phyloP scores from a whole-genome alignment of 2,329 filamentous ascomycete genomes.

The Coniochaeta sp. region DNA sequence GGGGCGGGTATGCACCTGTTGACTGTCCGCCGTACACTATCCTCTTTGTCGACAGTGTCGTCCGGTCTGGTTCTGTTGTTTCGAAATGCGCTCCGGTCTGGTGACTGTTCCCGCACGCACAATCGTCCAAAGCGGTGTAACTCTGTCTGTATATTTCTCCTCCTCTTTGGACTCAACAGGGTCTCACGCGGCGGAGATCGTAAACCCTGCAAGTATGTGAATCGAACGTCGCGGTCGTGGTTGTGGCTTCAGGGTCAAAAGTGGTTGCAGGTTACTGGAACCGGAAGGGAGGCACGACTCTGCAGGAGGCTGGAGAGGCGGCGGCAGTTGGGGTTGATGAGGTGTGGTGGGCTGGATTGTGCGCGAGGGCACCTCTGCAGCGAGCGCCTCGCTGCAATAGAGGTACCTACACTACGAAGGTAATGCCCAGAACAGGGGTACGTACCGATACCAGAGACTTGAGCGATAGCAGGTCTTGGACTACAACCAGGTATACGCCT shows the following conservation, averaged over 20 bases:
- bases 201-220: no score
- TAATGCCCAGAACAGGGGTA: no score
- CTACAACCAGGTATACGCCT: background rate
- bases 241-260: background rate
- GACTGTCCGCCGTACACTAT: background rate
- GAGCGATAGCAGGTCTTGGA: background rate
- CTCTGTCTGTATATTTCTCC: background rate
- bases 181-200: background rate
- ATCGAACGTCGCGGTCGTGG: background rate
- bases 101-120: background rate
- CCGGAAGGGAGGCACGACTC: background rate
- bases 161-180: background rate
- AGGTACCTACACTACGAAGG: no score
- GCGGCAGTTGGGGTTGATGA: background rate
- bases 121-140: background rate
- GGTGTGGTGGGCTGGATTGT: background rate
- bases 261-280: background rate
- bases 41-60: background rate
- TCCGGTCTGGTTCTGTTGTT: background rate
- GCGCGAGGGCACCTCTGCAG: background rate
- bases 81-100: background rate
- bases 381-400: background rate
- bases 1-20: background rate
- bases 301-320: background rate
- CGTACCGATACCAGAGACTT: background rate